A percentile compares a stretch with the other conserved stretches of the same genome.
phyloP scores from a whole-genome alignment of 2,329 filamentous ascomycete genomes.

The Ramularia endophylla region DNA sequence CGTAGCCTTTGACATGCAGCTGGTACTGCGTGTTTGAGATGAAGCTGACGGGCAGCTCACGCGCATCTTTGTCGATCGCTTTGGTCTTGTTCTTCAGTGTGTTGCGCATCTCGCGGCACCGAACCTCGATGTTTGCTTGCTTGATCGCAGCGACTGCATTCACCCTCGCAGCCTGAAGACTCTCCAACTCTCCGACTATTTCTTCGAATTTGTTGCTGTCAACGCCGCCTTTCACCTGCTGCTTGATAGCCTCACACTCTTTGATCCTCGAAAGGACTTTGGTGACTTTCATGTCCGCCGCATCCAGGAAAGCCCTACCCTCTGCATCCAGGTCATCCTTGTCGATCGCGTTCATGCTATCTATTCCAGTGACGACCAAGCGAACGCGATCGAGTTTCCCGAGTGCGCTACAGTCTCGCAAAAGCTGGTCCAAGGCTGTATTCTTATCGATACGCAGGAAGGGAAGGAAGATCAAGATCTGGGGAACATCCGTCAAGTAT shows the following conservation, averaged over 20 bases:
- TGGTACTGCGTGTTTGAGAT: conserved; percentile 19
- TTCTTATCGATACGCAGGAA: conserved; percentile 4
- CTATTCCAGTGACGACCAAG: conserved; percentile 13
- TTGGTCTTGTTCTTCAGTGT: background rate
- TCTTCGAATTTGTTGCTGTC: background rate
- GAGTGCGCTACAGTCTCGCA: conserved; percentile 1
- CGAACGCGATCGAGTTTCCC: conserved; percentile 6
- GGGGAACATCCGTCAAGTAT: conserved; percentile 11
- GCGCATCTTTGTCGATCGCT: conserved; percentile 6
- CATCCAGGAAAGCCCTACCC: background rate
- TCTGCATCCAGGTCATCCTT: background rate
- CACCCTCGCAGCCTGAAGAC: background rate
- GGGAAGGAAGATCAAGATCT: conserved; percentile 8
- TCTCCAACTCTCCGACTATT: background rate
- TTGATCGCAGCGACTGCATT: background rate
- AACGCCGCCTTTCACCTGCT: background rate
- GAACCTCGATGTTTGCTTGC: conserved; percentile 2
- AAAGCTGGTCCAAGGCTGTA: conserved; percentile 2
- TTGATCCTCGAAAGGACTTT: background rate
- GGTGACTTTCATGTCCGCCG: background rate
- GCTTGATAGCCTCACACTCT: background rate
- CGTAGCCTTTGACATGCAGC: conserved; percentile 6
- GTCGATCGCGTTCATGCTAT: conserved; percentile 6
- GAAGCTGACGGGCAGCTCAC: conserved; percentile 12
- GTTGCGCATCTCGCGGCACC: conserved; percentile 3